These are phyloP conservation scores for Podospora fimiseda DNA, from an alignment of 495 filamentous ascomycete species.

Conservation along the genomic window DNA sequence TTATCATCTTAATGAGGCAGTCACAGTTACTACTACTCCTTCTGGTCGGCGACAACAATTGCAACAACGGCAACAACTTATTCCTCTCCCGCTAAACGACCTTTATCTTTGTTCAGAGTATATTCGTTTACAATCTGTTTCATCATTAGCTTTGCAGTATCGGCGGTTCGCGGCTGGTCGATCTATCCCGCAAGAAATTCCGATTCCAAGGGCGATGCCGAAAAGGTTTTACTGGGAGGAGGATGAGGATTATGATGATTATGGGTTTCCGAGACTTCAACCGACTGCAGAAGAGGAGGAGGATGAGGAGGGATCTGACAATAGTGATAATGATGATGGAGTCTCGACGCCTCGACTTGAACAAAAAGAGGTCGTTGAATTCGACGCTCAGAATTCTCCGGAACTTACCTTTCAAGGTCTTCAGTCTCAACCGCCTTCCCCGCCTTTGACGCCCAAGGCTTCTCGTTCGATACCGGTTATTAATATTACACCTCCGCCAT, in stretches of 20 bases:
- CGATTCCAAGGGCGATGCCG: slow-evolving; percentile 17
- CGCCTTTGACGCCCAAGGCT: slow-evolving; percentile 31
- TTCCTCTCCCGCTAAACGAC: slow-evolving; percentile 26
- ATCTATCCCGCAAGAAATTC: slow-evolving; percentile 26
- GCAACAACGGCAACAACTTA: no score
- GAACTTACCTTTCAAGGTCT: no score
- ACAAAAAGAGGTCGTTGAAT: neutral
- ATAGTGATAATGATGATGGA: no score
- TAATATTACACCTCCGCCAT: no score
- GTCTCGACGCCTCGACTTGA: no score
- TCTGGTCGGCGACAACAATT: slow-evolving; percentile 7
- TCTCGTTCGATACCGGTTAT: neutral
- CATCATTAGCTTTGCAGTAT: slow-evolving; percentile 32
- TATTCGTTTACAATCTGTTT: slow-evolving; percentile 24
- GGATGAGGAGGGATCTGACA: neutral
- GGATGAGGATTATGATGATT: neutral
- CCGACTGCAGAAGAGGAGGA: slow-evolving; percentile 8
- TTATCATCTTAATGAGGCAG: slow-evolving; percentile 14
- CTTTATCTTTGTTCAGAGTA: slow-evolving; percentile 27
- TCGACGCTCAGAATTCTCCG: no score
- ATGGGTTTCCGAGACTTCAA: slow-evolving; percentile 1
- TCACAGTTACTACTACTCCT: neutral
- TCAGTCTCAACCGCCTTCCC: slow-evolving; percentile 33
- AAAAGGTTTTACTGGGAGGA: neutral
- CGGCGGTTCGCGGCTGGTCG: slow-evolving; percentile 31